These are phyloP conservation scores for Alternaria angustiovoidea DNA, from an alignment of 2,329 filamentous ascomycete genomes.

Conservation along the genomic window DNA sequence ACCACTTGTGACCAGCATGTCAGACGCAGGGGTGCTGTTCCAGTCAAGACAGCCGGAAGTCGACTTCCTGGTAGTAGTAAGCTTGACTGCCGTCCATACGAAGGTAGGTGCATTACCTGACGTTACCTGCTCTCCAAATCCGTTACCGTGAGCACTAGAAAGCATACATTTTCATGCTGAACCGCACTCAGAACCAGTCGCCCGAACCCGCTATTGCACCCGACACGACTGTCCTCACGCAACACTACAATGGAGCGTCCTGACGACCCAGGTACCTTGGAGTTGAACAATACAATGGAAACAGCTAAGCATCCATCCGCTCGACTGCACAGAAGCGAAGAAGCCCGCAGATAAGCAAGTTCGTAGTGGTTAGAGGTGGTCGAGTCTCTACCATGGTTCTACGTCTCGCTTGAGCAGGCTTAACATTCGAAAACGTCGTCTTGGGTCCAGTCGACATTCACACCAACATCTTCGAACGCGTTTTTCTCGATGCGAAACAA, in stretches of 20 bases:
- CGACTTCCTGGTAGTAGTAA: not conserved
- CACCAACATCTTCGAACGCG: not conserved
- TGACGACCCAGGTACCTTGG: not conserved
- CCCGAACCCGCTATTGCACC: no score
- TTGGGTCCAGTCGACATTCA: no score
- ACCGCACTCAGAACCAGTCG: not conserved
- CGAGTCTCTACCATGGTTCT: conserved; percentile 5
- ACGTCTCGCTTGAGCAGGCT: not conserved
- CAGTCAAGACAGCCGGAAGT: not conserved
- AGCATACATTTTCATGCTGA: not conserved
- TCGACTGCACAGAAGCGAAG: not conserved
- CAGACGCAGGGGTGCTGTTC: not conserved
- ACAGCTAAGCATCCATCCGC: no score
- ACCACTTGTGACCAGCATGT: not conserved
- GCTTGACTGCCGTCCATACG: not conserved
- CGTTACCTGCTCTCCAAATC: not conserved
- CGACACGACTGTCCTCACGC: not conserved
- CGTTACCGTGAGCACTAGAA: not conserved
- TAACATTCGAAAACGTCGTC: not conserved
- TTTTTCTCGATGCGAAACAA: not conserved
- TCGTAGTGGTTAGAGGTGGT: not conserved
- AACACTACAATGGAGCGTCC: not conserved
- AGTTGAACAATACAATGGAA: not conserved
- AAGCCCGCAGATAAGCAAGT: not conserved
- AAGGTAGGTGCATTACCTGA: not conserved